A percentile compares a stretch with the other conserved stretches of the same genome.
These are phyloP conservation scores for Apiospora koreana DNA, from an alignment of 2,329 filamentous ascomycete species.

Conservation along the genomic window DNA sequence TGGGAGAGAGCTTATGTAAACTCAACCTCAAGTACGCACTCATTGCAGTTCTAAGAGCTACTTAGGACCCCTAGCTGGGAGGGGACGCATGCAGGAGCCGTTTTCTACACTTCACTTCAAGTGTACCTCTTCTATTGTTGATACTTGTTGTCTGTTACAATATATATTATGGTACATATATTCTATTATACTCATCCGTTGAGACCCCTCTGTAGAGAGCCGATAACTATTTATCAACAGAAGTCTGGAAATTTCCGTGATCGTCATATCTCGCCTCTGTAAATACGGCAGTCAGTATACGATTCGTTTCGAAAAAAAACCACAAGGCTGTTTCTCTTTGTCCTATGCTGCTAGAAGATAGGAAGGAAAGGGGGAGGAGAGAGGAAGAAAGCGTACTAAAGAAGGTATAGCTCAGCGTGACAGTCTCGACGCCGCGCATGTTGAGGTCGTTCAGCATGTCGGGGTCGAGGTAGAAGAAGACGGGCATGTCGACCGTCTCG, in stretches of 20 bases:
- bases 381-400: conserved; percentile 72
- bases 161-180: conserved; percentile 5
- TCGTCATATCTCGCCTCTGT: conserved; percentile 83
- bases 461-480: conserved; percentile 98
- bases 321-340: too few species aligned
- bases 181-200: background rate
- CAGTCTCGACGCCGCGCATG: conserved; percentile 92
- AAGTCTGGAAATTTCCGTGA: conserved; percentile 63
- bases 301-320: too few species aligned
- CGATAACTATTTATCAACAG: background rate
- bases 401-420: conserved; percentile 96
- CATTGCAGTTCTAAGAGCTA: background rate
- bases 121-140: background rate
- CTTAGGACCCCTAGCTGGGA: too few species aligned
- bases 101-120: background rate
- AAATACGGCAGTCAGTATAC: background rate
- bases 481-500: conserved; percentile 98
- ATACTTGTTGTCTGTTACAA: background rate
- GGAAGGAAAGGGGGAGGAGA: too few species aligned
- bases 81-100: too few species aligned
- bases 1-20: background rate
- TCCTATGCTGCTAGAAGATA: too few species aligned
- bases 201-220: background rate
- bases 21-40: background rate
- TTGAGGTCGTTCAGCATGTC: conserved; percentile 89